Evolutionary conservation across 129 eudicot genomes (phyloP).

Genomic region (Flaveria ramosissima): DNA sequence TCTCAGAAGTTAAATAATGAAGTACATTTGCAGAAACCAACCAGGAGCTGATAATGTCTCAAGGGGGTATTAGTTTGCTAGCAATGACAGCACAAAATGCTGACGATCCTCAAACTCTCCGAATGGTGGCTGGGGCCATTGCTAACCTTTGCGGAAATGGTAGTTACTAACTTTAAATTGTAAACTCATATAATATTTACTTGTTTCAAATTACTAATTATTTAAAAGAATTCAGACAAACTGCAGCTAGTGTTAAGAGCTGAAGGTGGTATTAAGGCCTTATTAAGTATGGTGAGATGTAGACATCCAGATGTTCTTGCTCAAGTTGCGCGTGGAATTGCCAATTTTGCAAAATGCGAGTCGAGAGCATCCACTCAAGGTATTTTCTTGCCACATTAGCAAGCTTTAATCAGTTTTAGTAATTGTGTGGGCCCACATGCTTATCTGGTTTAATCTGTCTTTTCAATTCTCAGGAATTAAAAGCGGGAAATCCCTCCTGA

Average conservation of each 20-base stretch:
- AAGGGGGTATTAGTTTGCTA: slow-evolving; percentile 77
- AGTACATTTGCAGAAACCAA: slow-evolving; percentile 59
- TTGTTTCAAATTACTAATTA: not conserved
- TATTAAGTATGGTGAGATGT: slow-evolving; percentile 88
- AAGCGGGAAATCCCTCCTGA: slow-evolving; percentile 70
- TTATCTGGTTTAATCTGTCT: slow-evolving; percentile 14
- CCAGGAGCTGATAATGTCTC: slow-evolving; percentile 93
- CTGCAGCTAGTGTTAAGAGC: slow-evolving; percentile 68
- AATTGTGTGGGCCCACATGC: not conserved
- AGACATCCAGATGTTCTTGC: slow-evolving; percentile 96
- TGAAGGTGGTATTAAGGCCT: slow-evolving; percentile 90
- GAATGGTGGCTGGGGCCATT: slow-evolving; percentile 95
- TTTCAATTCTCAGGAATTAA: slow-evolving; percentile 49
- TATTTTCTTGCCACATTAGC: slow-evolving; percentile 12
- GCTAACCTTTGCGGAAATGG: slow-evolving; percentile 99
- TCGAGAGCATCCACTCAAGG: slow-evolving; percentile 90
- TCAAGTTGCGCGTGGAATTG: slow-evolving; percentile 96
- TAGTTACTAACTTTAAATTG: slow-evolving; percentile 27
- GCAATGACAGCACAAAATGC: slow-evolving; percentile 79
- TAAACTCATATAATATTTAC: not conserved
- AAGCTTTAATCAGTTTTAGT: not conserved
- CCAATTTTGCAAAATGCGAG: slow-evolving; percentile 94
- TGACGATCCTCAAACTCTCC: slow-evolving; percentile 95
- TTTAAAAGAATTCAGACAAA: slow-evolving; percentile 49
- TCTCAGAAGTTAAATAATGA: not conserved